A percentile compares a stretch with the other conserved stretches of the same genome.
Conservation (phyloP, 306 rosid species). For the Acacia melanoxylon region DNA sequence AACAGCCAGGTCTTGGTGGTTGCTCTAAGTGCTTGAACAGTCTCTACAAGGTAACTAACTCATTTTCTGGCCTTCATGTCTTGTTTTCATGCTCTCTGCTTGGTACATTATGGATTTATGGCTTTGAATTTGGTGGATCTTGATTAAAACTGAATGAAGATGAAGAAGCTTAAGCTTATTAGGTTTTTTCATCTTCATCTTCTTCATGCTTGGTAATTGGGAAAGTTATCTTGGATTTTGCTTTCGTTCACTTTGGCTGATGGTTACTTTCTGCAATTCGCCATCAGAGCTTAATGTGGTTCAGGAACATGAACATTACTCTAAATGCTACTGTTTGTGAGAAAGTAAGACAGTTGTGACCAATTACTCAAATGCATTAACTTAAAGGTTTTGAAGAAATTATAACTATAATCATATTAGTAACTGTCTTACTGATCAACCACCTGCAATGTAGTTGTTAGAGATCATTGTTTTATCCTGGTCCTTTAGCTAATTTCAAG, state of each 20-base stretch:
- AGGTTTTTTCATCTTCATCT: conserved; percentile 32
- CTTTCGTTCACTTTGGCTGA: not conserved
- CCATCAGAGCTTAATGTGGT: conserved; percentile 30
- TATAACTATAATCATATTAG: not conserved
- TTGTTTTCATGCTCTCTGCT: not conserved
- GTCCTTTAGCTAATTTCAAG: not conserved
- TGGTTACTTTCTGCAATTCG: conserved; percentile 16
- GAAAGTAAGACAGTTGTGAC: not conserved
- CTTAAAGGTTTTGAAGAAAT: conserved; percentile 1
- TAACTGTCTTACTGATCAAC: not conserved
- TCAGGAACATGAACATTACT: conserved; percentile 9
- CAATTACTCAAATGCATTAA: conserved; percentile 6
- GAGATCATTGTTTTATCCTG: not conserved
- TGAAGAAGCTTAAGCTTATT: conserved; percentile 27
- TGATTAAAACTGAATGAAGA: conserved; percentile 25
- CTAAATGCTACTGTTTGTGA: not conserved
- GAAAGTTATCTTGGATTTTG: conserved; percentile 33
- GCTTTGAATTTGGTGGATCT: conserved; percentile 31
- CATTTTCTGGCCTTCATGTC: not conserved
- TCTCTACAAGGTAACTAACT: conserved; percentile 55
- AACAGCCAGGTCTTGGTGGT: conserved; percentile 88
- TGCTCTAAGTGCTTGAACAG: conserved; percentile 79
- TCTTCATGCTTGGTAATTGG: conserved; percentile 35
- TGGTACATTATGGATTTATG: conserved; percentile 15
- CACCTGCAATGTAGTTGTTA: conserved; percentile 12